Percentiles rank a stretch among this genome's conserved stretches.
Conservation (phyloP, 129 eudicot genomes). For the Chrysanthemum makinoi region DNA sequence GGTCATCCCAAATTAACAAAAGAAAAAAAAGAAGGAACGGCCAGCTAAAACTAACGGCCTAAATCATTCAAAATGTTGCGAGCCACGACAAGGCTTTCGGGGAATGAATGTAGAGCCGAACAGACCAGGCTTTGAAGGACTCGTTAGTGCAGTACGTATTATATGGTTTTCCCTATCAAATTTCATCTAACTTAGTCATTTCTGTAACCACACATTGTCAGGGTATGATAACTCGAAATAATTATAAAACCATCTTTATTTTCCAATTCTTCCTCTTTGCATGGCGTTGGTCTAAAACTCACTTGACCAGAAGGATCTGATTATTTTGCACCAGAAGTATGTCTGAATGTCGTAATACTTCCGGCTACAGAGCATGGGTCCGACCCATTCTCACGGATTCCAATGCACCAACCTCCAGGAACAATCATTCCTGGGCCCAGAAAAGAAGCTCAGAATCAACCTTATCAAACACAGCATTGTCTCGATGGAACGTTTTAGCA, state of each 20-base stretch:
- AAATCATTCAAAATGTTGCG: no score
- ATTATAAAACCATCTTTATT: slow-evolving; percentile 17
- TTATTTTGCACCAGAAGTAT: slow-evolving; percentile 46
- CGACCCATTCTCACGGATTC: slow-evolving; percentile 46
- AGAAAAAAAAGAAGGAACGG: no score
- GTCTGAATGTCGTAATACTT: slow-evolving; percentile 38
- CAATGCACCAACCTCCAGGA: slow-evolving; percentile 75
- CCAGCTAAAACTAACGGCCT: no score
- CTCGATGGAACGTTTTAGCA: slow-evolving; percentile 55
- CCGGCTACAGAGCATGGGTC: slow-evolving; percentile 58
- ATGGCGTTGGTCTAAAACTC: slow-evolving; percentile 42
- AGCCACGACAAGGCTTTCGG: no score
- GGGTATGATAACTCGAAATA: slow-evolving; percentile 20
- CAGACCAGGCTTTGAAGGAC: no score
- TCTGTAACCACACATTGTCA: slow-evolving; percentile 4
- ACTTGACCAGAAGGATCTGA: slow-evolving; percentile 33
- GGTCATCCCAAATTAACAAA: no score
- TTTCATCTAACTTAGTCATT: slow-evolving; percentile 2
- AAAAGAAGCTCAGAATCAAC: slow-evolving; percentile 54
- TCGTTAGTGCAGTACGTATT: not conserved
- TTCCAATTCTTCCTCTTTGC: slow-evolving; percentile 30
- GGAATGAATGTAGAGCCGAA: no score
- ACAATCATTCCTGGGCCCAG: slow-evolving; percentile 51
- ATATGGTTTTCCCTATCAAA: not conserved
- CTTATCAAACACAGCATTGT: slow-evolving; percentile 57